Percentiles rank a stretch among this genome's conserved stretches.
These are phyloP conservation scores for Monosporozyma aerobia DNA, from an alignment of 805 yeast genomes.

Conservation along the genomic window DNA sequence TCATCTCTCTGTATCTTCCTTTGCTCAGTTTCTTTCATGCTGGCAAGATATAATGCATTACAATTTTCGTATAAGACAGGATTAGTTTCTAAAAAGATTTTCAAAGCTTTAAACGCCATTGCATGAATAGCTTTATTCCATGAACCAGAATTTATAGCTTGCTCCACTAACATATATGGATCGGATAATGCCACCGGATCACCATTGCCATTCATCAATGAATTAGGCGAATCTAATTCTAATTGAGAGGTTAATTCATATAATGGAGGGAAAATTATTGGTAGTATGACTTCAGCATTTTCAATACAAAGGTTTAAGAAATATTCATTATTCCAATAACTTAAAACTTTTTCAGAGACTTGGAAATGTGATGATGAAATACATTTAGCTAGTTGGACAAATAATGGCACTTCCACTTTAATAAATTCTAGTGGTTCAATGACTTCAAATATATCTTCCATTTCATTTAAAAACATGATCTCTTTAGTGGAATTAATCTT, in stretches of 20 bases:
- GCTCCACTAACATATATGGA: conserved; percentile 31
- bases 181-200: conserved; percentile 14
- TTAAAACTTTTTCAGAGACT: conserved; percentile 89
- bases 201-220: conserved; percentile 4
- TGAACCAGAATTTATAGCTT: conserved; percentile 43
- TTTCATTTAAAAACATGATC: conserved; percentile 89
- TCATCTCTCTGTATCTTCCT: conserved; percentile 52
- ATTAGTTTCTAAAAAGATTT: conserved; percentile 86
- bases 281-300: conserved; percentile 83
- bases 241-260: conserved; percentile 64
- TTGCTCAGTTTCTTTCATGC: conserved; percentile 61
- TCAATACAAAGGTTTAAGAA: conserved; percentile 85
- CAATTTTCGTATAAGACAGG: conserved; percentile 89
- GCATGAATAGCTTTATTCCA: conserved; percentile 94
- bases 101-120: conserved; percentile 82
- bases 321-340: conserved; percentile 92
- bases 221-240: conserved; percentile 20
- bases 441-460: conserved; percentile 93
- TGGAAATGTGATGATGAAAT: conserved; percentile 94
- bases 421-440: conserved; percentile 89
- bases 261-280: conserved; percentile 82
- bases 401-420: conserved; percentile 85
- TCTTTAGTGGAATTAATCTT: conserved; percentile 91
- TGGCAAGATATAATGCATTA: conserved; percentile 75
- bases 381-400: conserved; percentile 89